Conservation (phyloP, 306 rosid species). For the Coriaria nepalensis region DNA sequence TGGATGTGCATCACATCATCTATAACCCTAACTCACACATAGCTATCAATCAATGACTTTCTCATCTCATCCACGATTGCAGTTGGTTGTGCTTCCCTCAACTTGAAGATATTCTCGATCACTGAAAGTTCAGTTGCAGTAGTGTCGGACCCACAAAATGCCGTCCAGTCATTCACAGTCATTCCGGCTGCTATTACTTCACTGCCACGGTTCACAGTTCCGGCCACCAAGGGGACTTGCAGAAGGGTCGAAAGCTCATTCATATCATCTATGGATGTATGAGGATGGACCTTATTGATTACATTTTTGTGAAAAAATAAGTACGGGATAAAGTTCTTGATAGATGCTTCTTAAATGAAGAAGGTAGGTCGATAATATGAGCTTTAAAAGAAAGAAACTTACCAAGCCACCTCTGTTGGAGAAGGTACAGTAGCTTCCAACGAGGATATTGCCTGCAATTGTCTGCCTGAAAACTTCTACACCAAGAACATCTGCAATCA, state of each 20-base stretch:
- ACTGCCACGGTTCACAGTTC: conserved; percentile 81
- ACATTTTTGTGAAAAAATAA: not conserved
- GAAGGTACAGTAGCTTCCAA: conserved; percentile 79
- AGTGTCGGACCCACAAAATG: conserved; percentile 90
- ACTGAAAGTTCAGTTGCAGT: conserved; percentile 91
- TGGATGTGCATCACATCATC: too few relatives aligned
- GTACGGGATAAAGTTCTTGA: too few relatives aligned
- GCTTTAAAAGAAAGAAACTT: conserved; percentile 3
- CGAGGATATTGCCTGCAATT: conserved; percentile 80
- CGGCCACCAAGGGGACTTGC: conserved; percentile 90
- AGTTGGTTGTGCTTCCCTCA: conserved; percentile 75
- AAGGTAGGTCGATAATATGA: too few relatives aligned
- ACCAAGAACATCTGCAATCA: conserved; percentile 89
- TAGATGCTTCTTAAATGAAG: too few relatives aligned
- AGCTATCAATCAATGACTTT: conserved; percentile 68
- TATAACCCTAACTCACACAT: conserved; percentile 25
- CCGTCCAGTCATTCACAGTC: conserved; percentile 86
- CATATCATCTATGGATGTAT: conserved; percentile 80
- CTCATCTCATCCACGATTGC: conserved; percentile 85
- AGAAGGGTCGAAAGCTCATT: conserved; percentile 91
- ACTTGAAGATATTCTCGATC: conserved; percentile 77
- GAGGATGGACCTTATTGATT: conserved; percentile 70
- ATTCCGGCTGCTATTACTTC: conserved; percentile 83
- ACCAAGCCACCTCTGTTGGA: conserved; percentile 94
- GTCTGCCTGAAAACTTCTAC: conserved; percentile 96